These are phyloP conservation scores for Metarhizium anisopliae DNA, from an alignment of 2,329 filamentous ascomycete genomes.

Conservation along the genomic window DNA sequence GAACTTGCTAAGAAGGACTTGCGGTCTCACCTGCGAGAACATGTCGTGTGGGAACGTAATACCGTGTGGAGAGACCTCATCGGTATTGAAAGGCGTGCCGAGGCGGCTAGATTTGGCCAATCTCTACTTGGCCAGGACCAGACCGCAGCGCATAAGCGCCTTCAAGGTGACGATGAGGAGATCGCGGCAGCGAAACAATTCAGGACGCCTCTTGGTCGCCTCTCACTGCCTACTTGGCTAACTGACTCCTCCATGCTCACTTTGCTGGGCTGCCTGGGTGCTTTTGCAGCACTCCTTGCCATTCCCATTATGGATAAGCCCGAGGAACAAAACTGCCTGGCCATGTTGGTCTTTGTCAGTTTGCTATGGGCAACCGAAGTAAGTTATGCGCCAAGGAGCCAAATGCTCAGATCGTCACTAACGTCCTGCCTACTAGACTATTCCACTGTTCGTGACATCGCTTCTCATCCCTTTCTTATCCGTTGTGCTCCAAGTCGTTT, in stretches of 20 bases:
- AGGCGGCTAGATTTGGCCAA: conserved; percentile 84
- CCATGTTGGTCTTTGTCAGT: conserved; percentile 88
- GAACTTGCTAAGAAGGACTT: conserved; percentile 73
- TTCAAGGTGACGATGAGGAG: conserved; percentile 78
- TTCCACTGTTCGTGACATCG: conserved; percentile 94
- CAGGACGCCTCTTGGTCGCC: conserved; percentile 68
- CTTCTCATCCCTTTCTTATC: conserved; percentile 88
- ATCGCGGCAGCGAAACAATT: conserved; percentile 56
- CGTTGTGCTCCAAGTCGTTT: conserved; percentile 76
- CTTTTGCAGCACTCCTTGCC: conserved; percentile 68
- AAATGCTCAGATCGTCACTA: conserved; percentile 1
- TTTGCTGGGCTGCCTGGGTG: conserved; percentile 56
- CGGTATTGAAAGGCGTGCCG: conserved; percentile 88
- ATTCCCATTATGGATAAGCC: conserved; percentile 75
- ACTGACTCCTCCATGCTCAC: conserved; percentile 74
- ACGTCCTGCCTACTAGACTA: conserved; percentile 48
- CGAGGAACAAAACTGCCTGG: conserved; percentile 93
- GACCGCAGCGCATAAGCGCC: conserved; percentile 56
- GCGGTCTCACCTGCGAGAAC: conserved; percentile 82
- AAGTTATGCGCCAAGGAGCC: conserved; percentile 17
- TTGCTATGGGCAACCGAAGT: conserved; percentile 95
- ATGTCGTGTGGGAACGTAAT: conserved; percentile 98
- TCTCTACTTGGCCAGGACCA: conserved; percentile 70
- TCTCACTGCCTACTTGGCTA: conserved; percentile 72
- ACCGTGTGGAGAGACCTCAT: conserved; percentile 99